Percentiles rank a stretch among this genome's conserved stretches.
phyloP scores from a whole-genome alignment of 1,139 yeast species.

The Zhuliangozyma parablackwelliae region DNA sequence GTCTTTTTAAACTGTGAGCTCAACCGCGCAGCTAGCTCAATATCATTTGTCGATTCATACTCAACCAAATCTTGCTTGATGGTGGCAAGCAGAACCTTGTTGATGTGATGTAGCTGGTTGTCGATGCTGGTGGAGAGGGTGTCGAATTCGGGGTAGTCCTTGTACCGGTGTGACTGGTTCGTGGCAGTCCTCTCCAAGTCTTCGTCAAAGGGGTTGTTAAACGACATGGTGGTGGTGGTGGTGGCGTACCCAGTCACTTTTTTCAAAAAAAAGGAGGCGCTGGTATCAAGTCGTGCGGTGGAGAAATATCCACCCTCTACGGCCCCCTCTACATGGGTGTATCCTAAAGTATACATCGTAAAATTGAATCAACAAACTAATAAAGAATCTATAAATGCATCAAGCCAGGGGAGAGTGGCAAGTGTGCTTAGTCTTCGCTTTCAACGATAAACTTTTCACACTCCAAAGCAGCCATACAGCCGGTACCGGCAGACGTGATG shows the following conservation, averaged over 20 bases:
- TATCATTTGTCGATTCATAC: constrained; percentile 9
- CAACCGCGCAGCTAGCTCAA: constrained; percentile 15
- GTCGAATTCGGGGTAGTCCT: constrained; percentile 44
- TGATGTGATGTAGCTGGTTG: constrained; percentile 26
- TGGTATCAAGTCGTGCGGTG: no score
- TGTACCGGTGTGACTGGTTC: constrained; percentile 19
- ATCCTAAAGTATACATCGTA: no score
- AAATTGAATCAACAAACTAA: no score
- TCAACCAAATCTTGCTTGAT: constrained; percentile 6
- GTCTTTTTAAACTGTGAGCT: constrained; percentile 20
- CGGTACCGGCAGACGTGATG: constrained; percentile 97
- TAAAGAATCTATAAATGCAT: no score
- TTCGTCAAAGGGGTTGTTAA: constrained; percentile 22
- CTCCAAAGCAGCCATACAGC: constrained; percentile 99
- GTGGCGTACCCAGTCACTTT: no score
- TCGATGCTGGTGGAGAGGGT: constrained; percentile 29
- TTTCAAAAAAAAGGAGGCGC: no score
- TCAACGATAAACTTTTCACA: constrained; percentile 82
- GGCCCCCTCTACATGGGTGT: no score
- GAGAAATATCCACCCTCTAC: no score
- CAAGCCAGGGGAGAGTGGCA: no score
- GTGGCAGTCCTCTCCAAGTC: constrained; percentile 27
- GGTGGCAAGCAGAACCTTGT: constrained; percentile 23
- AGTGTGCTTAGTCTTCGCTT: constrained; percentile 33
- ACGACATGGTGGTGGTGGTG: constrained; percentile 25